phyloP scores from a whole-genome alignment of 108 stramenopile species.

The Cyclostephanos tholiformis region DNA sequence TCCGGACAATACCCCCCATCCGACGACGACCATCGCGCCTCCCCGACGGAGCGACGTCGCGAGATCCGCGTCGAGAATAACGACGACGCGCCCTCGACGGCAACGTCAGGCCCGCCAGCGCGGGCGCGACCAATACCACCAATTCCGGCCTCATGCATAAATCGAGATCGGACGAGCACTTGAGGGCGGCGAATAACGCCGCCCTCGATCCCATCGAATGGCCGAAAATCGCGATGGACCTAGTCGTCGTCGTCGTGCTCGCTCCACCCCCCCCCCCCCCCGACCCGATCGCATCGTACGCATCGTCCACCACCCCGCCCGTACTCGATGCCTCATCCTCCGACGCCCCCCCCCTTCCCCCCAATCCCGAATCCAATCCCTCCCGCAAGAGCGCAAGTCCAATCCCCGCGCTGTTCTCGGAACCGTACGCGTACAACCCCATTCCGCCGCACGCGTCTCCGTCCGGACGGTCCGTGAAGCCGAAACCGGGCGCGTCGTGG shows the following conservation, averaged over 20 bases:
- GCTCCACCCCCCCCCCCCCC: background rate
- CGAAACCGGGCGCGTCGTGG: conserved; percentile 85
- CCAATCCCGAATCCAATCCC: background rate
- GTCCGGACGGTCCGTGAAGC: conserved; percentile 79
- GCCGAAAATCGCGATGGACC: conserved; percentile 66
- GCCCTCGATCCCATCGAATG: conserved; percentile 79
- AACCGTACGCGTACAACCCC: conserved; percentile 46
- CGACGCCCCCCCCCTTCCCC: background rate
- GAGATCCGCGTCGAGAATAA: background rate
- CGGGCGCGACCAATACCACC: conserved; percentile 76
- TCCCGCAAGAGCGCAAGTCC: conserved; percentile 39
- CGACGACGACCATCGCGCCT: conserved; percentile 2
- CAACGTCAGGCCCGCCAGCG: conserved; percentile 51
- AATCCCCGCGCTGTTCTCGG: conserved; percentile 54
- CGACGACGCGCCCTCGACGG: background rate
- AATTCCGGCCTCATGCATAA: conserved; percentile 29
- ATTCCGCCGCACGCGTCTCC: conserved; percentile 16
- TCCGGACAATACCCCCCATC: background rate
- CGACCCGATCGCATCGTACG: background rate
- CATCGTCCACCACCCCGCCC: background rate
- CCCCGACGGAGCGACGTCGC: background rate
- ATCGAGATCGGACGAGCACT: conserved; percentile 32
- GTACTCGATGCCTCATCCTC: background rate
- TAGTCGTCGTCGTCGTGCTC: conserved; percentile 22
- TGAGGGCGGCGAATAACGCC: conserved; percentile 65